These are phyloP conservation scores for Paramecium caudatum DNA, from an alignment of 73 alveolate species.

Conservation along the genomic window DNA sequence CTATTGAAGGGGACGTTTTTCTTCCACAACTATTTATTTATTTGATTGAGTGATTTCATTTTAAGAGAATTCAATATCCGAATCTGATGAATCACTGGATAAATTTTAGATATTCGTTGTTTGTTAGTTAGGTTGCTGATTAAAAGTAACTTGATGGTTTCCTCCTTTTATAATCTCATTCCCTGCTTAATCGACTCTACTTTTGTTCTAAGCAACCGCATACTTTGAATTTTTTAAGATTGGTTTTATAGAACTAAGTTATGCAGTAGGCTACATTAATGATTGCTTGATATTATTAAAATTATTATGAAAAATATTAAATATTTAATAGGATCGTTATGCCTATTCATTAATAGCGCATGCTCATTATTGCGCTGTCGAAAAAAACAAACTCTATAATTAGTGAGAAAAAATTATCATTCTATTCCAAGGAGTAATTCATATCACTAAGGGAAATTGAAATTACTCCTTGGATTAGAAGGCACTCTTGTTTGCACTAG, in stretches of 20 bases:
- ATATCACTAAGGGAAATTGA: not conserved
- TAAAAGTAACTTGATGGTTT: not conserved
- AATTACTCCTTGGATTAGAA: conserved; percentile 45
- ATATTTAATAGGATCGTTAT: not conserved
- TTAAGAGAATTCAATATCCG: not conserved
- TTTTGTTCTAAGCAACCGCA: not conserved
- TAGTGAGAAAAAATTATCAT: not conserved
- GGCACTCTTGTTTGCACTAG: conserved; percentile 52
- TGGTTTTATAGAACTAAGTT: too few relatives aligned
- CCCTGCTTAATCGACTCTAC: not conserved
- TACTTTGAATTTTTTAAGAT: not conserved
- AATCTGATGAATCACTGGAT: not conserved
- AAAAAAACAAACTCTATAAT: not conserved
- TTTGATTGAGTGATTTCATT: not conserved
- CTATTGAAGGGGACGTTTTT: too few relatives aligned
- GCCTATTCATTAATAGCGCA: not conserved
- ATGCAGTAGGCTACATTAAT: too few relatives aligned
- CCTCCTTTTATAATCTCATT: conserved; percentile 32
- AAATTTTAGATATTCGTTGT: not conserved
- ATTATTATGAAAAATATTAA: too few relatives aligned
- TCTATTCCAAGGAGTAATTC: conserved; percentile 11
- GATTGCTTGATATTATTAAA: too few relatives aligned
- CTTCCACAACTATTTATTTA: too few relatives aligned
- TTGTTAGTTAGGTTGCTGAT: not conserved
- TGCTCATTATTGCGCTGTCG: not conserved